phyloP scores from a whole-genome alignment of 176 grass and related monocot species.

The Phoenix roebelenii region DNA sequence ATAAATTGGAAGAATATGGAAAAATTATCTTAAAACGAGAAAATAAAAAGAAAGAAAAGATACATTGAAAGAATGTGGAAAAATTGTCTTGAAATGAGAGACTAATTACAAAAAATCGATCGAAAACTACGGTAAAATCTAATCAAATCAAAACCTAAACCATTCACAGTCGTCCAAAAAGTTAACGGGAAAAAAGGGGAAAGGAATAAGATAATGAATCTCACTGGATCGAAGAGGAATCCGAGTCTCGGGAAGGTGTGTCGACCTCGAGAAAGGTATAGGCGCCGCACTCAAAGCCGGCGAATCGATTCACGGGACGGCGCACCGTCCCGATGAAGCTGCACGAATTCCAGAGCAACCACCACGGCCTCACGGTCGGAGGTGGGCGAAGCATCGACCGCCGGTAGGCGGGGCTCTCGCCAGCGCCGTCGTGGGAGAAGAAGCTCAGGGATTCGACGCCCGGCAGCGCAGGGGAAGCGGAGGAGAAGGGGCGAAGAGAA shows the following conservation, averaged over 20 bases:
- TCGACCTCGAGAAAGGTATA: slow-evolving; percentile 33
- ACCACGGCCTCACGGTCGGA: neutral
- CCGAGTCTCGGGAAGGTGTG: neutral
- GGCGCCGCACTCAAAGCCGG: fast-evolving
- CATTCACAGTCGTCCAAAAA: too few species aligned
- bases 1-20: too few species aligned
- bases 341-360: slow-evolving; percentile 26
- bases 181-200: neutral
- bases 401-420: slow-evolving; percentile 29
- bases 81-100: too few species aligned
- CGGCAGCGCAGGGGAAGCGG: slow-evolving; percentile 3
- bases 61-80: too few species aligned
- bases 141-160: too few species aligned
- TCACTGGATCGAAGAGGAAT: neutral
- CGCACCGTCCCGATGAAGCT: slow-evolving; percentile 38
- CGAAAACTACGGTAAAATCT: too few species aligned
- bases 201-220: neutral
- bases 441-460: neutral
- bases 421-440: slow-evolving; percentile 1
- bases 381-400: slow-evolving; percentile 48
- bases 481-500: neutral
- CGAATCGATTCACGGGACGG: neutral
- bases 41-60: too few species aligned
- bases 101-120: too few species aligned
- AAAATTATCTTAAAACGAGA: too few species aligned